Conservation (phyloP, 2,329 filamentous ascomycete genomes). For the Diaporthe sp. region DNA sequence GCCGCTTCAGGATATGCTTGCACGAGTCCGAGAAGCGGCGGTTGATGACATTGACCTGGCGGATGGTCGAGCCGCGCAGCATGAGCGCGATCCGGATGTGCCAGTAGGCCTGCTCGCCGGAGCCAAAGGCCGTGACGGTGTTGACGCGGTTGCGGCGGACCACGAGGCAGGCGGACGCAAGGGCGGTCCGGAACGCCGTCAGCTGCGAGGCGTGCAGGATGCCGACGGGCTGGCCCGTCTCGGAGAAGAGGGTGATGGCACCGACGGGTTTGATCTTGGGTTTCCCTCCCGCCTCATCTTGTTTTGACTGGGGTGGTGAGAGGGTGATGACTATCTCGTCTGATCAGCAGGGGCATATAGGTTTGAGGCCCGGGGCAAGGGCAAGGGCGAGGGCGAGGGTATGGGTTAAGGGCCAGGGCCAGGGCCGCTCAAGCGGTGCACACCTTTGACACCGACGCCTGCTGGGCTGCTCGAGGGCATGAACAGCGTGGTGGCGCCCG, state of each 20-base stretch:
- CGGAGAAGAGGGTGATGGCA: slow-evolving; percentile 77
- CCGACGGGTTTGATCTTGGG: slow-evolving; percentile 68
- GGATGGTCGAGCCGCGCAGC: slow-evolving; percentile 78
- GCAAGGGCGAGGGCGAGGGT: slow-evolving; percentile 31
- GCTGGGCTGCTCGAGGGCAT: slow-evolving; percentile 78
- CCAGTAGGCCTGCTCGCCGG: slow-evolving; percentile 94
- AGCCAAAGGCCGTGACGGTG: slow-evolving; percentile 87
- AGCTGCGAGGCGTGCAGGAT: slow-evolving; percentile 81
- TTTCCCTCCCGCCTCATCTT: slow-evolving; percentile 46
- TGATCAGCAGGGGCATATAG: slow-evolving; percentile 19
- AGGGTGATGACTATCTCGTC: slow-evolving; percentile 70
- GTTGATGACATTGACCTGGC: slow-evolving; percentile 87
- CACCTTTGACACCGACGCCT: slow-evolving; percentile 78
- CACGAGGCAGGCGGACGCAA: slow-evolving; percentile 78
- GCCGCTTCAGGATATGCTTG: slow-evolving; percentile 63
- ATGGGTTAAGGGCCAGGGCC: slow-evolving; percentile 15
- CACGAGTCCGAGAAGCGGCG: slow-evolving; percentile 75
- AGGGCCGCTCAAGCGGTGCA: neutral
- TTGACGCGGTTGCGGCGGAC: slow-evolving; percentile 77
- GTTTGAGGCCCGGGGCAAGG: slow-evolving; percentile 32
- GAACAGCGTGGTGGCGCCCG: slow-evolving; percentile 75
- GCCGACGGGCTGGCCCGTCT: slow-evolving; percentile 73
- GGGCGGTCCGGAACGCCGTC: slow-evolving; percentile 85
- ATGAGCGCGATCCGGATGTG: slow-evolving; percentile 88
- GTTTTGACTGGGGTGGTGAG: slow-evolving; percentile 54